A percentile compares a stretch with the other conserved stretches of the same genome.
Evolutionary conservation across 78 protist species (phyloP).

Genomic region (Isochrysis galbana): DNA sequence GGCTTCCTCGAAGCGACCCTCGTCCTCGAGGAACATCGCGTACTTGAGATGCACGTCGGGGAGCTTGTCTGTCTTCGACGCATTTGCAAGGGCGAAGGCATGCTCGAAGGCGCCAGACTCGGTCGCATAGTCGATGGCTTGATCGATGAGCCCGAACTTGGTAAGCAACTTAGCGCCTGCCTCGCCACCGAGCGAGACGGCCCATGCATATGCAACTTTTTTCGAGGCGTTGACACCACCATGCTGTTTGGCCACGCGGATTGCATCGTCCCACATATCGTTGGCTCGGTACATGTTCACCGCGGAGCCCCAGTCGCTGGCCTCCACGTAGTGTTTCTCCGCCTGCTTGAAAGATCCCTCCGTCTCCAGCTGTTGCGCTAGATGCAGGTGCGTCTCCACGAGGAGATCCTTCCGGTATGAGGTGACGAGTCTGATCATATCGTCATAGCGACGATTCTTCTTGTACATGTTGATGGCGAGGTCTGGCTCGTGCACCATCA

Average conservation of each 20-base stretch:
- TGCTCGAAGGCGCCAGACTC: conserved; percentile 47
- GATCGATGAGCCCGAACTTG: conserved; percentile 70
- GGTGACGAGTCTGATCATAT: conserved; percentile 78
- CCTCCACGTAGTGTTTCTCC: conserved; percentile 72
- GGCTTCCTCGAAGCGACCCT: conserved; percentile 61
- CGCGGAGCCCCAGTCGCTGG: conserved; percentile 73
- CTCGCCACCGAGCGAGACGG: conserved; percentile 73
- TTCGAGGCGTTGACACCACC: conserved; percentile 64
- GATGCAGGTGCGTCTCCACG: conserved; percentile 65
- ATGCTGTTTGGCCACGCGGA: conserved; percentile 70
- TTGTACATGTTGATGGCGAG: conserved; percentile 85
- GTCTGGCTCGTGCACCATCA: conserved; percentile 65
- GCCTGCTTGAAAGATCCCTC: conserved; percentile 67
- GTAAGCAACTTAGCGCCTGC: conserved; percentile 75
- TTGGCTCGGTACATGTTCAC: conserved; percentile 71
- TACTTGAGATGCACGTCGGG: conserved; percentile 72
- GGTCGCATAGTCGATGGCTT: conserved; percentile 71
- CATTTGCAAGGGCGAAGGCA: conserved; percentile 52
- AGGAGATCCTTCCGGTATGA: conserved; percentile 56
- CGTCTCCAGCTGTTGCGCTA: conserved; percentile 78
- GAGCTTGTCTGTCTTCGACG: conserved; percentile 38
- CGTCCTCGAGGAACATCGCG: conserved; percentile 80
- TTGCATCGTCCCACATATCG: conserved; percentile 84
- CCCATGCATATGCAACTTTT: conserved; percentile 64
- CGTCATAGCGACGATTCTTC: conserved; percentile 66